phyloP scores from a whole-genome alignment of 179 eudicot species.

The Sideroxylon spinosum region DNA sequence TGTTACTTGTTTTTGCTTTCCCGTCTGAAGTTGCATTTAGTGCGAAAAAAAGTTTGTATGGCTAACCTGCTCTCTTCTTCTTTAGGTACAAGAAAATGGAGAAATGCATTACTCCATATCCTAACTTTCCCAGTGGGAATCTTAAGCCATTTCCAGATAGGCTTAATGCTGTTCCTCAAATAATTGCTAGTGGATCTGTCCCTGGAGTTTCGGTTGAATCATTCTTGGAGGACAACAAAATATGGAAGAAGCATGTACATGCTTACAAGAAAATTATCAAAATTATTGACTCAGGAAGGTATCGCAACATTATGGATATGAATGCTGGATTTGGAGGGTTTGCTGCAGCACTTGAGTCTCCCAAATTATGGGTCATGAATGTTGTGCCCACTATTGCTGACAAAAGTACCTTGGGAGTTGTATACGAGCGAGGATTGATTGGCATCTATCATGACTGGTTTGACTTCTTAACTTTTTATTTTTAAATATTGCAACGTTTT shows the following conservation, averaged over 20 bases:
- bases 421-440: constrained; percentile 68
- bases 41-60: background rate
- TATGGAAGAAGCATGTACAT: constrained; percentile 65
- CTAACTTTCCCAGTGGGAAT: constrained; percentile 33
- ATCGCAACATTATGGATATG: constrained; percentile 88
- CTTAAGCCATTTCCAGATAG: constrained; percentile 73
- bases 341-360: constrained; percentile 70
- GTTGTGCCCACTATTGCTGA: constrained; percentile 70
- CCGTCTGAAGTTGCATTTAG: background rate
- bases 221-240: constrained; percentile 56
- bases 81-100: constrained; percentile 88
- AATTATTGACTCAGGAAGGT: constrained; percentile 69
- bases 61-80: background rate
- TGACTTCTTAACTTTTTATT: constrained; percentile 16
- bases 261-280: constrained; percentile 59
- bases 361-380: constrained; percentile 83
- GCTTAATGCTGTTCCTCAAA: constrained; percentile 59
- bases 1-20: background rate
- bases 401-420: constrained; percentile 61
- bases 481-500: background rate
- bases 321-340: constrained; percentile 86
- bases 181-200: constrained; percentile 59
- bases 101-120: constrained; percentile 59
- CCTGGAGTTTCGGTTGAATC: constrained; percentile 53
- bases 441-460: constrained; percentile 92